phyloP scores from a whole-genome alignment of 2,329 filamentous ascomycete genomes.

The Eurotiales sp. region DNA sequence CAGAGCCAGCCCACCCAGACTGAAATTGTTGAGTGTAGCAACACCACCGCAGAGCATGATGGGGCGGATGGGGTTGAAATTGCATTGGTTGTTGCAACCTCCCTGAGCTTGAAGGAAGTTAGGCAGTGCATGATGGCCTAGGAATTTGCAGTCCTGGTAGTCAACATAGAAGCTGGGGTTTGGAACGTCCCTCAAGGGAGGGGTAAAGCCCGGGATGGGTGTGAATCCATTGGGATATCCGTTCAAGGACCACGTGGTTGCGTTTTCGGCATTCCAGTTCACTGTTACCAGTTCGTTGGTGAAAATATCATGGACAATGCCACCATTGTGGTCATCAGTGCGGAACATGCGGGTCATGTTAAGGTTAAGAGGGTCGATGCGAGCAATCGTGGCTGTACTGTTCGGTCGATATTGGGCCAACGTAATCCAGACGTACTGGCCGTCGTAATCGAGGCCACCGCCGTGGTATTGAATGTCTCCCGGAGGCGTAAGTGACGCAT shows the following conservation, averaged over 20 bases:
- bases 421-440: slow-evolving; percentile 46
- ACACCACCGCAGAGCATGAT: slow-evolving; percentile 50
- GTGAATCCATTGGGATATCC: slow-evolving; percentile 24
- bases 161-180: slow-evolving; percentile 48
- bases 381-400: slow-evolving; percentile 43
- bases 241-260: slow-evolving; percentile 32
- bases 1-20: slow-evolving; percentile 47
- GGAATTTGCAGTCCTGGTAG: slow-evolving; percentile 53
- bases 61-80: slow-evolving; percentile 20
- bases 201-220: slow-evolving; percentile 20
- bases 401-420: slow-evolving; percentile 49
- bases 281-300: slow-evolving; percentile 38
- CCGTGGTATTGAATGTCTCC: slow-evolving; percentile 45
- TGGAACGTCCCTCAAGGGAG: slow-evolving; percentile 20
- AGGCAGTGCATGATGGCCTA: slow-evolving; percentile 40
- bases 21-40: slow-evolving; percentile 29
- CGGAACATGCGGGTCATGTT: slow-evolving; percentile 33
- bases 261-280: slow-evolving; percentile 47
- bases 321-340: slow-evolving; percentile 46
- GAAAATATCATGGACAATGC: slow-evolving; percentile 41
- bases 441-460: slow-evolving; percentile 50
- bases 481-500: slow-evolving; percentile 41
- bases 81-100: neutral
- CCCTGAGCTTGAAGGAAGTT: slow-evolving; percentile 9
- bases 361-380: slow-evolving; percentile 36